phyloP scores from a whole-genome alignment of 768 basidiomycete species.

The Leccinum ochraceum region DNA sequence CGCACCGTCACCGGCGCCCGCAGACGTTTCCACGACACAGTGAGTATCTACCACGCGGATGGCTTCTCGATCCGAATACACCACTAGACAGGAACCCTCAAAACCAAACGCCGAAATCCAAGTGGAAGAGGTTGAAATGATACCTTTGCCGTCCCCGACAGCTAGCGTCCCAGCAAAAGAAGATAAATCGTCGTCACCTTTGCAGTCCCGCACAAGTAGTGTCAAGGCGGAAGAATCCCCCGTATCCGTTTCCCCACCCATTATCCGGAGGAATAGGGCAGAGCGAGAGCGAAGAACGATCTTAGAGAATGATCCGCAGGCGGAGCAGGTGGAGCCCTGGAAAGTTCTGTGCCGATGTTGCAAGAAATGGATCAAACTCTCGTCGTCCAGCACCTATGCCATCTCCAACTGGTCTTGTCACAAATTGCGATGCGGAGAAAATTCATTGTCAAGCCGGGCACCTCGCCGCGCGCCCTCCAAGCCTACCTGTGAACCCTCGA shows the following conservation, averaged over 20 bases:
- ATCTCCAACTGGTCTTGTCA: slow-evolving; percentile 58
- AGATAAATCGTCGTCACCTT: neutral
- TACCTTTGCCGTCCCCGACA: neutral
- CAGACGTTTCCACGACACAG: slow-evolving; percentile 9
- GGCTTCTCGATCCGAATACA: slow-evolving; percentile 6
- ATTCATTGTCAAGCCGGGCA: slow-evolving; percentile 23
- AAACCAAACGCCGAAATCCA: neutral
- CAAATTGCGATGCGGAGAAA: slow-evolving; percentile 40
- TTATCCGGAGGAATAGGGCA: neutral
- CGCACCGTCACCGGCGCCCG: slow-evolving; percentile 1
- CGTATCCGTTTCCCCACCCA: neutral
- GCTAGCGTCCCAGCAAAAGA: neutral
- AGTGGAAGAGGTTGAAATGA: neutral
- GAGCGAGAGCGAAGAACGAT: slow-evolving; percentile 50
- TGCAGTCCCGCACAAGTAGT: neutral
- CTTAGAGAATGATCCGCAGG: slow-evolving; percentile 55
- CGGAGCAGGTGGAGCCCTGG: slow-evolving; percentile 49
- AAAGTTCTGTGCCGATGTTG: slow-evolving; percentile 62
- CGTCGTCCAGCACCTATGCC: slow-evolving; percentile 40
- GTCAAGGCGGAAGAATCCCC: neutral
- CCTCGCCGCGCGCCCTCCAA: slow-evolving; percentile 19
- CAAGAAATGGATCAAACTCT: slow-evolving; percentile 61
- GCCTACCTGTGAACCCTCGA: slow-evolving; percentile 46
- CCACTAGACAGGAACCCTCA: slow-evolving; percentile 17
- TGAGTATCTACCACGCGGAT: slow-evolving; percentile 9